Evolutionary conservation across 2,329 filamentous ascomycete genomes (phyloP).

Genomic region (Fusarium citri): DNA sequence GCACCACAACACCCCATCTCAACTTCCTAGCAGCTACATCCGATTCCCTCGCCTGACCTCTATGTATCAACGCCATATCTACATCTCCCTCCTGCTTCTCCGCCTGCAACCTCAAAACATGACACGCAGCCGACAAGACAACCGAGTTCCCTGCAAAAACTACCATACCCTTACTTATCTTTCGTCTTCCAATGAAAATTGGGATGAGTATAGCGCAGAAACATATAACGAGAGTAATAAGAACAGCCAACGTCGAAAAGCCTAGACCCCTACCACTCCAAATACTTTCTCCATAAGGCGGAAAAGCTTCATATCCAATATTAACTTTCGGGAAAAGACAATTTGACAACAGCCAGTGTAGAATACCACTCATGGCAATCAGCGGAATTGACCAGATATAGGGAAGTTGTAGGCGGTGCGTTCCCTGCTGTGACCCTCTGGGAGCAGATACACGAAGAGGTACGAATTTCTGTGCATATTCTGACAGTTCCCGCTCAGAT

Average conservation of each 20-base stretch:
- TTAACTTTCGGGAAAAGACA: not conserved
- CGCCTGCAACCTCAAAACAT: not conserved
- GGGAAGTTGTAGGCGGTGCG: not conserved
- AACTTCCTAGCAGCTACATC: not conserved
- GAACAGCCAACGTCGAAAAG: not conserved
- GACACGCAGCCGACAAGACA: not conserved
- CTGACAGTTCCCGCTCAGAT: fast-evolving
- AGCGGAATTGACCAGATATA: not conserved
- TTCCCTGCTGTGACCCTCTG: not conserved
- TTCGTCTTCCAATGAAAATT: not conserved
- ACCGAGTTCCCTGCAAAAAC: not conserved
- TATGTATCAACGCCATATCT: not conserved
- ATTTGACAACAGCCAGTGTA: not conserved
- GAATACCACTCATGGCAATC: fast-evolving
- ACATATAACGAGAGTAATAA: not conserved
- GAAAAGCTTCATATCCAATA: not conserved
- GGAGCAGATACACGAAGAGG: not conserved
- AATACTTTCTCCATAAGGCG: not conserved
- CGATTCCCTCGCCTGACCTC: not conserved
- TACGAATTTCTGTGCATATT: fast-evolving
- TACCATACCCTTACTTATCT: not conserved
- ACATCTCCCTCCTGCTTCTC: not conserved
- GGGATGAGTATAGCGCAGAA: not conserved
- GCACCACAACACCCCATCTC: not conserved
- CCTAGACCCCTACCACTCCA: not conserved